Base-by-base conservation (phyloP, 306 rosid genomes). In the Quercus berberidifolia region DNA sequence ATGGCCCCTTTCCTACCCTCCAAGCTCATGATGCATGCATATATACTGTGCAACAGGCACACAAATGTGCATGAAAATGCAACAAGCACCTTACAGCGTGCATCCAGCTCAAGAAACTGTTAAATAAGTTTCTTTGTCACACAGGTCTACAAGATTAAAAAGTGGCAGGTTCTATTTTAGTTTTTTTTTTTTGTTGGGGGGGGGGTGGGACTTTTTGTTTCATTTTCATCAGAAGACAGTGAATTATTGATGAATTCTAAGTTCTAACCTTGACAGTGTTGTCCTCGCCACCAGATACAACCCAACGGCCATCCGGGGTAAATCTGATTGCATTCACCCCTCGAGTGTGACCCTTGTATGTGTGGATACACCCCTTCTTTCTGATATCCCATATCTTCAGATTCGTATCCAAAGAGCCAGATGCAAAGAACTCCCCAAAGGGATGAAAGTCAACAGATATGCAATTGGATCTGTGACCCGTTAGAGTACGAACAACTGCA, bases 261-360 rank as follows among this genome's bases (percentile, higher is more conserved):
- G 81, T 71, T 54, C 86, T 69, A 85, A 95, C 99, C 98, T 95
- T 95, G 81, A 95, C 99, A 3, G 97, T 93, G 84, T 95, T 90
- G 88, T 95, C 99, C 89, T 95, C 99, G 75, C 99, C 99, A 77
- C 99, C 97, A 46, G 99, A 95, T 76, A 95, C 99, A 86, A 95
- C 97, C 99, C 99, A 95, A 5, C 99, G 99, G 73, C 99, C 99
- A 89, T 95, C 99, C 13, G 99, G 99, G 81, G 99, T 95, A 87
- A 95, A 95, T 85, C 98, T 89, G 79, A 95, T 95, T 28, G 97
- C 96, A 88, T 91, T 95, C 71, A 95, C 99, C 78, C 99, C 99
- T 80, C 99, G 92, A 60, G 99, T 95, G 80, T 95, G 99, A 74
- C 99, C 98, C 79, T 95, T 95, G 96, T 95, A 95, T 8, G 99